Evolutionary conservation across 805 yeast genomes (phyloP).

Genomic region (Millerozyma acaciae): DNA sequence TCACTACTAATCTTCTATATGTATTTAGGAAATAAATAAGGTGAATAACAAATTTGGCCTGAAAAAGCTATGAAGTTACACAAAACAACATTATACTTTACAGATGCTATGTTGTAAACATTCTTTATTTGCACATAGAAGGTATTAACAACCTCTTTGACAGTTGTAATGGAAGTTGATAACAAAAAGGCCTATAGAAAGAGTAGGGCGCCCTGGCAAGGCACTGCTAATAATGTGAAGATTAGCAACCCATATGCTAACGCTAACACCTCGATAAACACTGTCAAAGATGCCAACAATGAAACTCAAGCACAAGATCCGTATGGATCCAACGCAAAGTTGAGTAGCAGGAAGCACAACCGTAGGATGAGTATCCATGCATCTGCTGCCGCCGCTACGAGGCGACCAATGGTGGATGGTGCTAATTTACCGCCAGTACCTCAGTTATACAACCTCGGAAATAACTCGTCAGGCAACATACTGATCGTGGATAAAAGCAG

Average conservation of each 20-base stretch:
- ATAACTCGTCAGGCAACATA: conserved; percentile 3
- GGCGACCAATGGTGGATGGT: conserved; percentile 22
- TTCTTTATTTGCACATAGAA: no score
- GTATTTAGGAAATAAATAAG: no score
- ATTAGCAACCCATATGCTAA: conserved; percentile 26
- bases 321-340: conserved; percentile 8
- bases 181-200: conserved; percentile 31
- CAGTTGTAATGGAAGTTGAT: conserved; percentile 27
- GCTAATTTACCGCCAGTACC: conserved; percentile 32
- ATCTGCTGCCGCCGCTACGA: conserved; percentile 33
- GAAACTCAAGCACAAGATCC: conserved; percentile 15
- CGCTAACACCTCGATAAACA: conserved; percentile 14
- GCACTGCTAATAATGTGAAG: conserved; percentile 9
- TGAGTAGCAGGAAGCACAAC: conserved; percentile 16
- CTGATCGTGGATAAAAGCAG: conserved; percentile 3
- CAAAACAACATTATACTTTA: background rate
- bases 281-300: conserved; percentile 4
- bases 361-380: conserved; percentile 37
- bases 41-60: no score
- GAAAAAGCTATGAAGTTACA: no score
- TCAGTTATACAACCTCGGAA: conserved; percentile 3
- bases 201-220: conserved; percentile 43
- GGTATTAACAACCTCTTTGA: no score
- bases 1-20: background rate
- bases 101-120: no score